These are phyloP conservation scores for Verbascum thapsus DNA, from an alignment of 257 asterid genomes.

Conservation along the genomic window DNA sequence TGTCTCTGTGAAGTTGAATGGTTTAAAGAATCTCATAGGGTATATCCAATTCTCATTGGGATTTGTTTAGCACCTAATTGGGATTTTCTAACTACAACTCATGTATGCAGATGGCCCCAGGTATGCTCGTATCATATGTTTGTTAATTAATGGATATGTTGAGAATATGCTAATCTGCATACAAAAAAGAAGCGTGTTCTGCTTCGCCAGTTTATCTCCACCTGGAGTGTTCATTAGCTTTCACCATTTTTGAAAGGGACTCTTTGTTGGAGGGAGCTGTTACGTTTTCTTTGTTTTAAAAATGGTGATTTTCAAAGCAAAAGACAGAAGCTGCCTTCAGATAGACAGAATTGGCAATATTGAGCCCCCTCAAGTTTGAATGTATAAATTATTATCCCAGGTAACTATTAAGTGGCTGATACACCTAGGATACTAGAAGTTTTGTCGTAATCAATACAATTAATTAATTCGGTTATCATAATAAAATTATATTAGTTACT, in stretches of 20 bases:
- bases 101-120: constrained; percentile 31
- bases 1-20: constrained; percentile 31
- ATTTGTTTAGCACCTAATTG: constrained; percentile 31
- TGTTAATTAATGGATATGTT: constrained; percentile 22
- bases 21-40: constrained; percentile 45
- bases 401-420: neutral
- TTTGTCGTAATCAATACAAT: neutral
- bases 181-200: no score
- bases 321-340: constrained; percentile 4
- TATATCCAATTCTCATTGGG: constrained; percentile 39
- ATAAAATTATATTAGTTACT: no score
- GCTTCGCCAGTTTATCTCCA: neutral
- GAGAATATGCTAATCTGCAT: constrained; percentile 4
- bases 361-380: neutral
- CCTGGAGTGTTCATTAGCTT: constrained; percentile 10
- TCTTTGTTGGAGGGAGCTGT: neutral
- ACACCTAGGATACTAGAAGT: no score
- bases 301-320: neutral
- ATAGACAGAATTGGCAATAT: neutral
- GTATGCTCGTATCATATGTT: constrained; percentile 25
- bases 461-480: no score
- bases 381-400: neutral
- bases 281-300: constrained; percentile 8
- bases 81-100: constrained; percentile 30
- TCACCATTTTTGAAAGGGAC: neutral